A percentile compares a stretch with the other conserved stretches of the same genome.
Conservation (phyloP, 495 filamentous ascomycete genomes). For the Penicillium canariense region DNA sequence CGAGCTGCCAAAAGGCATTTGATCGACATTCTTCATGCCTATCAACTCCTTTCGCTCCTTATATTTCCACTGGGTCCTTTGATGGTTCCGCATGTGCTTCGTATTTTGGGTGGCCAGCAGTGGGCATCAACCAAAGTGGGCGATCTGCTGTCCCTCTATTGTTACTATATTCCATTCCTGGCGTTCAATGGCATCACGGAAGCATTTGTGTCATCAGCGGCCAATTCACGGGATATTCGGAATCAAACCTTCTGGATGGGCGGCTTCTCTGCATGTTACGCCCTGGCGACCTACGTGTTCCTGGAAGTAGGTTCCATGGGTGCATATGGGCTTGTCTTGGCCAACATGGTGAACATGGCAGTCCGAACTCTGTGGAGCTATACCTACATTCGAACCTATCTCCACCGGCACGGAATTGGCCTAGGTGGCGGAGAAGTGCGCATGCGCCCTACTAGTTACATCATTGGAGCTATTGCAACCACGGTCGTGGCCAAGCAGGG, state of each 20-base stretch:
- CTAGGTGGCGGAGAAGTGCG: constrained; percentile 25
- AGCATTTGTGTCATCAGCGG: constrained; percentile 86
- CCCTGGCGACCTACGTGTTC: constrained; percentile 64
- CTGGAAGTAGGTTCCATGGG: constrained; percentile 63
- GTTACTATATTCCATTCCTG: constrained; percentile 88
- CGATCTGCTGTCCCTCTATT: constrained; percentile 75
- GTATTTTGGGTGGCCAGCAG: constrained; percentile 65
- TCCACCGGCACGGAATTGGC: constrained; percentile 41
- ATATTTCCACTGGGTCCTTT: constrained; percentile 67
- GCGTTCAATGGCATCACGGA: constrained; percentile 90
- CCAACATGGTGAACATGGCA: constrained; percentile 83
- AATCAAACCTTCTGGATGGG: constrained; percentile 80
- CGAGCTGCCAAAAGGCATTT: constrained; percentile 35
- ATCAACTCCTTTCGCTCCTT: constrained; percentile 62
- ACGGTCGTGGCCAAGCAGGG: constrained; percentile 28
- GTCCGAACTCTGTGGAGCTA: constrained; percentile 79
- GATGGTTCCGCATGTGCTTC: constrained; percentile 67
- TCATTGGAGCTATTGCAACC: constrained; percentile 33
- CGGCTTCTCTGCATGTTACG: constrained; percentile 71
- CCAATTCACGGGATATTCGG: constrained; percentile 65
- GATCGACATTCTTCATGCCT: constrained; percentile 36
- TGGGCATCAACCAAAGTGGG: constrained; percentile 66
- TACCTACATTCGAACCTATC: constrained; percentile 65
- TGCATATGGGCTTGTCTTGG: constrained; percentile 75
- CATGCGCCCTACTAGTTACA: constrained; percentile 30